A percentile compares a stretch with the other conserved stretches of the same genome.
These are phyloP conservation scores for Pythium aristosporum DNA, from an alignment of 352 stramenopile genomes.

Conservation along the genomic window DNA sequence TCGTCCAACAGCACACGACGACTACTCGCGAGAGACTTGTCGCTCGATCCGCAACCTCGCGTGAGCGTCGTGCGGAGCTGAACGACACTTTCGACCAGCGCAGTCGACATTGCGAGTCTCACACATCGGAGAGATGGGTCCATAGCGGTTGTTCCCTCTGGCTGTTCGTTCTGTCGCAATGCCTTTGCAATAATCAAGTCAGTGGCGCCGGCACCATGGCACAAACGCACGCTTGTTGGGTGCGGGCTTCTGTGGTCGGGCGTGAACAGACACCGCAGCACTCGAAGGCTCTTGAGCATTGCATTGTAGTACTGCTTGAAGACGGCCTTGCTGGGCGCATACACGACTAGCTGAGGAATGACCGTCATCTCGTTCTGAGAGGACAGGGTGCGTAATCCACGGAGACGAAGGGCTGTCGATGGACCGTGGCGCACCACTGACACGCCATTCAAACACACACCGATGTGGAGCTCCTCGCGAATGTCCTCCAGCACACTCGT, in stretches of 20 bases:
- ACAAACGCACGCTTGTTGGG: conserved; percentile 19
- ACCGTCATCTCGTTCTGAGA: neutral
- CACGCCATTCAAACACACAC: conserved; percentile 32
- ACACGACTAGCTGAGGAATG: conserved; percentile 57
- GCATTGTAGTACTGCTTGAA: conserved; percentile 68
- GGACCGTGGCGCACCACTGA: conserved; percentile 40
- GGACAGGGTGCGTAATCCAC: conserved; percentile 1
- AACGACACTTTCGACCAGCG: conserved; percentile 16
- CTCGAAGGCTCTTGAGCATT: conserved; percentile 54
- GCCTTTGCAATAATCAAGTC: conserved; percentile 40
- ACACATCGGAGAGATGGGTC: conserved; percentile 11
- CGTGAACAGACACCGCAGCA: conserved; percentile 41
- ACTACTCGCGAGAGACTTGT: neutral
- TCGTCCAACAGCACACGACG: conserved; percentile 12
- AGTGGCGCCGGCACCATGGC: conserved; percentile 44
- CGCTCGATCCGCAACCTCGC: neutral
- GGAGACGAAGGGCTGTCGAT: conserved; percentile 39
- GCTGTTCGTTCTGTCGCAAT: conserved; percentile 16
- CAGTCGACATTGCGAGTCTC: conserved; percentile 14
- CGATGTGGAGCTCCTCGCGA: conserved; percentile 31
- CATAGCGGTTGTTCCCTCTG: neutral
- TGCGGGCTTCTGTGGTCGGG: neutral
- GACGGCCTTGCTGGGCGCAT: conserved; percentile 52
- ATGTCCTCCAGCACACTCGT: conserved; percentile 59
- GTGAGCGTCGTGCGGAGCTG: conserved; percentile 17